Base-by-base conservation (phyloP, 305 asterid species). In the Fraxinus greggii region DNA sequence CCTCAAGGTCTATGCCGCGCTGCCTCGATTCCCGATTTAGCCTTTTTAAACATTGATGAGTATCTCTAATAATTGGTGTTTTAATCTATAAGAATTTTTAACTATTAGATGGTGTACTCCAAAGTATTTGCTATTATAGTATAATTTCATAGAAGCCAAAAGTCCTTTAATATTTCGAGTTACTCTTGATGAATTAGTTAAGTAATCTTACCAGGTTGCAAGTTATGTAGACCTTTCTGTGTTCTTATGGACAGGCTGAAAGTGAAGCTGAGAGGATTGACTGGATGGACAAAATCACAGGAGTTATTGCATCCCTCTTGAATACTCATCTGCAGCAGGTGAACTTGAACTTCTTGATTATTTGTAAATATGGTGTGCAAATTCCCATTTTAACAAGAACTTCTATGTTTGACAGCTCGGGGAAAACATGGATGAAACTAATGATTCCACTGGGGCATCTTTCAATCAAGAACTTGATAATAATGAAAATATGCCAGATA, bases 231-330 rank as follows among this genome's bases (percentile, higher is more conserved):
- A 78, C 56, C 51, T 78, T 78, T 80, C 75, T 82, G 40, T 81
- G 77, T 78, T 81, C 78, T 78, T 82, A 78, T 86, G 86, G 56
- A 80, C 88, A 95, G 99, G 99, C 99, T 81, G 99, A 95, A 90
- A 94, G 87, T 83, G 99, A 95, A 90, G 96, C 97, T 85, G 99
- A 95, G 81, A 92, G 98, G 84, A 83, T 84, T 84, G 98, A 94
- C 84, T 95, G 99, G 99, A 94, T 95, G 97, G 90, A 90, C 88
- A 95, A 95, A 88, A 94, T 94, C 84, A 90, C 95, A 1, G 96
- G 94, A 79, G 97, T 90, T 56, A 95, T 94, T 85, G 89, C 95
- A 0, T 92, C 97, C 87, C 98, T 95, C 79, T 85, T 95, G 90
- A 95, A 91, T 90, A 92, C 99, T 82, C 98, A 91, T 65, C 87